Base-by-base conservation (phyloP, 2,329 filamentous ascomycete genomes). In the Malbranchea zuffiana region DNA sequence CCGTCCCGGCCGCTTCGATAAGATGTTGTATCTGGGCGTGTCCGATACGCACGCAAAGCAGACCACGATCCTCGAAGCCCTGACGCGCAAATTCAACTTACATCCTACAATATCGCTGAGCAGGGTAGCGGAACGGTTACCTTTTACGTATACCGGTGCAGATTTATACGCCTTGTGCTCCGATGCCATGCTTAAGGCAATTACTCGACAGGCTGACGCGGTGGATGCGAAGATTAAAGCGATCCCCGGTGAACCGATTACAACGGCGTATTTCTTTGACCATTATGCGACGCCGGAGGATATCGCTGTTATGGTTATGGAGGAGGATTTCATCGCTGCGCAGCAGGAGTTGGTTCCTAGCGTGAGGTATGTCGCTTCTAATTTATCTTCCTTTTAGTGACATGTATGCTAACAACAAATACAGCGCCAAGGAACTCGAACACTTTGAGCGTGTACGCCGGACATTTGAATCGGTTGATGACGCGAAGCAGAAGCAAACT, bases 31-130 rank as follows among this genome's bases (percentile, higher is more conserved):
- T 61, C 69, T 98, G 8, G 90, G 90, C 23, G 86, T 98, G 6
- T 92, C 85, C 5, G 90, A 98, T 60, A 95, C 87, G 3, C 88
- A 96, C 52, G 83, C 93, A 12, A 96, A 96, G 66, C 90, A 98
- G 62, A 74, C 84, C 44, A 95, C 79, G 15, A 96, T 98, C 46
- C 65, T 98, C 54, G 85, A 96, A 58, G 90, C 90, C 1, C 65
- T 98, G 54, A 96, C 90, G 1, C 74, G 90, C 52, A 98, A 96
- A 63, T 98, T 98, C 62, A 82, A 80, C 2, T 75, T 96, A 35
- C 71, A 85, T 45, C 83, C 85, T 0, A 70, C 76, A 1, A 69
- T 95, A 31, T 90, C 84, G 7, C 74, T 98, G 7, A 59, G 71
- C 17, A 65, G 74, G 5, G 76, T 98, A 31, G 81, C 88, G 3